Conservation (phyloP, 2,329 filamentous ascomycete genomes). For the Diaporthe ampelina region DNA sequence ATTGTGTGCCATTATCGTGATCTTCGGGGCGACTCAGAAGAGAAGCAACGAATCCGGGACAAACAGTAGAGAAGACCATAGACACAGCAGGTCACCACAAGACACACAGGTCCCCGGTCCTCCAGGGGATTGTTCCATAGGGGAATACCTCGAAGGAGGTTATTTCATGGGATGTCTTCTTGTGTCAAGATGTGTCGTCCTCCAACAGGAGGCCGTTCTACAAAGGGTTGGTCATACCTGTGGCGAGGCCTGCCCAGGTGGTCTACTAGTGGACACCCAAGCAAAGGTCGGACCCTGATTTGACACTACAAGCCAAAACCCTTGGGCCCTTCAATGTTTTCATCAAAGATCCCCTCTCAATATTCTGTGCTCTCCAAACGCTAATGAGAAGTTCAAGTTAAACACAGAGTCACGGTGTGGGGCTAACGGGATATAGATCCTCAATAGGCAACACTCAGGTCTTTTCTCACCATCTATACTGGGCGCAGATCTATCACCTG, state of each 20-base stretch:
- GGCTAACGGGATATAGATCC: neutral
- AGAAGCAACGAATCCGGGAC: accelerated
- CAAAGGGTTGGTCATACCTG: too few relatives aligned
- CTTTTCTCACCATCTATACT: neutral
- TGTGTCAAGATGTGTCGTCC: too few relatives aligned
- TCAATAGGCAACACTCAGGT: neutral
- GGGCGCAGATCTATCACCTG: slow-evolving; percentile 19
- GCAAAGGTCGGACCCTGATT: neutral
- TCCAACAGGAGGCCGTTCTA: too few relatives aligned
- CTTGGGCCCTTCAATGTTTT: neutral
- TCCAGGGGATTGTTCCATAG: too few relatives aligned
- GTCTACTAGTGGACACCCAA: too few relatives aligned
- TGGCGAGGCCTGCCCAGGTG: too few relatives aligned
- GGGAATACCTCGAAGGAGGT: too few relatives aligned
- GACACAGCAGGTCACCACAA: neutral
- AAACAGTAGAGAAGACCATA: neutral
- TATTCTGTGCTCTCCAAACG: neutral
- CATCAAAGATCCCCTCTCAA: neutral
- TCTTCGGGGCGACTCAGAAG: neutral
- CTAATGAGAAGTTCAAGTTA: neutral
- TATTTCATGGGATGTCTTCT: too few relatives aligned
- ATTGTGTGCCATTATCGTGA: neutral
- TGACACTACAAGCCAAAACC: neutral
- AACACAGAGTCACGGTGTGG: neutral
- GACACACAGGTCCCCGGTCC: neutral